Base-by-base conservation (phyloP, 176 grass and related monocot species). In the Bonia amplexicaulis region DNA sequence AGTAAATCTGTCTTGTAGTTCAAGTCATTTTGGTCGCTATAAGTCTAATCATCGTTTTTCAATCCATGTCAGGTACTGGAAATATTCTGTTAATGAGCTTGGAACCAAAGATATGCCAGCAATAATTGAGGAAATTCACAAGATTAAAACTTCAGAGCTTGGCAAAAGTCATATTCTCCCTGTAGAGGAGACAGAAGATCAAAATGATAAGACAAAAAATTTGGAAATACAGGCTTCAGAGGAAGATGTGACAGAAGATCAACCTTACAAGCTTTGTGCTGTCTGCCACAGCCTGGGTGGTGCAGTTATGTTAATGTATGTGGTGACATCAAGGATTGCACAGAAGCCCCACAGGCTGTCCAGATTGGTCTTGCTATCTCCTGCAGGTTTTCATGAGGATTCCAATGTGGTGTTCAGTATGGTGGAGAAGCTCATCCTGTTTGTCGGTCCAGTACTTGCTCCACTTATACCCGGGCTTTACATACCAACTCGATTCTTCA, bases 41-140 rank as follows among this genome's bases (percentile, higher is more conserved):
- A 69, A 77, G 5, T 10, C 12, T 48, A 61, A 68, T 51, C 26
- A 35, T 69, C 17, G n/a, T 44, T 42, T 63, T 23, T 16, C 26
- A 33, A 91, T 84, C 26, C 51, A 78, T 52, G 39, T 55, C 69
- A 98, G 95, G 73, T 98, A 98, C 80, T 98, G 96, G 96, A 95
- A 81, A 79, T 98, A 98, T 89, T 95, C 96, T 82, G 89, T 98
- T 80, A 98, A 98, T 83, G 96, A 98, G 84, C 96, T 92, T 80
- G 96, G 91, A 80, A 95, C 91, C 26, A 88, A 90, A 89, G 96
- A 98, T 90, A 83, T 98, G 48, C 89, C 91, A 26, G 93, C 93
- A 74, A 89, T 98, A 82, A 90, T 98, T 26, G 93, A 98, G 45
- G 94, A 93, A 78, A 95, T 98, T 84, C 91, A 98, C 89, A 94